These are phyloP conservation scores for Dryas integrifolia DNA, from an alignment of 331 rosid species.

Conservation along the genomic window DNA sequence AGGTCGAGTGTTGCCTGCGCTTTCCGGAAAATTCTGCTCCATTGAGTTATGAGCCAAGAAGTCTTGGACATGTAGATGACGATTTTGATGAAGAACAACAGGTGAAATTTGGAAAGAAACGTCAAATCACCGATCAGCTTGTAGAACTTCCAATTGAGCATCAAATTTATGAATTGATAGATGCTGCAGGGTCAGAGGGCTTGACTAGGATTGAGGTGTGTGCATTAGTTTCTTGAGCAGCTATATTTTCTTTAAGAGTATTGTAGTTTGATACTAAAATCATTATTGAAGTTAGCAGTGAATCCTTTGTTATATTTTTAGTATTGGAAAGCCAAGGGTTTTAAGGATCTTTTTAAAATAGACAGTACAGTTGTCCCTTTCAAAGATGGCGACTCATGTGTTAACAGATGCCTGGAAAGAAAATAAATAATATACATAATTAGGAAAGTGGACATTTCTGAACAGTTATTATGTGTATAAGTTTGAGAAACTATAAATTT, in stretches of 20 bases:
- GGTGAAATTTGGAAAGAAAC: conserved; percentile 48
- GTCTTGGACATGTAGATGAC: conserved; percentile 43
- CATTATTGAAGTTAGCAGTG: neutral
- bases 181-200: conserved; percentile 76
- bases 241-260: conserved; percentile 1
- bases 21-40: conserved; percentile 48
- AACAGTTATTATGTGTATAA: neutral
- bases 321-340: neutral
- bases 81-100: conserved; percentile 41
- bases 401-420: neutral
- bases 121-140: conserved; percentile 59
- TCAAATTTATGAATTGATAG: conserved; percentile 77
- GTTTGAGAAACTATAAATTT: neutral
- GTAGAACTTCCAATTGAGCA: conserved; percentile 84
- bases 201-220: conserved; percentile 56
- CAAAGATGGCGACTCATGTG: neutral
- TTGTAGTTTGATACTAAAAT: neutral
- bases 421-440: neutral
- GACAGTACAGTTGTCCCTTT: neutral
- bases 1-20: conserved; percentile 73
- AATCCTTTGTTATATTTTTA: conserved; percentile 1
- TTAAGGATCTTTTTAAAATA: neutral
- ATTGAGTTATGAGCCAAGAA: conserved; percentile 38
- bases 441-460: neutral
- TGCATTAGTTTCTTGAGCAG: conserved; percentile 5